Base-by-base conservation (phyloP, 2,329 filamentous ascomycete genomes). In the Huntiella decipiens region DNA sequence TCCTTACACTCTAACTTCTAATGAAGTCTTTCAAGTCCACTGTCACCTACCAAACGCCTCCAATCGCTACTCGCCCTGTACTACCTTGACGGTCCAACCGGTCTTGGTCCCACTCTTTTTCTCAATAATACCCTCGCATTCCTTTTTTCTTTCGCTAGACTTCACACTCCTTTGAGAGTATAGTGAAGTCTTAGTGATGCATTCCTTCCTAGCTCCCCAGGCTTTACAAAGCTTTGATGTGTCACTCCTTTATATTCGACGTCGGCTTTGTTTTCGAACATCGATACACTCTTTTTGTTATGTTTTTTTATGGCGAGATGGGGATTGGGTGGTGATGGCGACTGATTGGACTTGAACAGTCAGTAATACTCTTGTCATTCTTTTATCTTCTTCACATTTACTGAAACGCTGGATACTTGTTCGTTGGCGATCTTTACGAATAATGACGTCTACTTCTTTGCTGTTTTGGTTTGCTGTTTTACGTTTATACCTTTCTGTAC, bases 221-320 rank as follows among this genome's bases (percentile, higher is more conserved):
- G 22, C 22, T 17, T 36, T 39, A n/a, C 22, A 16, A 31, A 44
- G 12, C 17, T 28, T 28, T 28, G 22, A 28, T 28, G 22, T 28
- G 22, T 28, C 22, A 28, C 22, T 39, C 33, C 22, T 43, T 39
- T 15, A 46, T 46, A 13, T 42, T 48, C 38, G 43, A 43, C 10
- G 39, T 47, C 49, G 55, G 53, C 53, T 51, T 58, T 50, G 36
- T 42, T 46, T 28, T 49, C 43, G 47, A 46, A 34, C 39, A 38
- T 46, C 32, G 35, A 37, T 35, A 28, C 12, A 42, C 36, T 32
- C 39, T 28, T 43, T 39, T 43, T 28, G 22, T 13, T 12, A 13
- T 19, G 41, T 45, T 19, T 13, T 36, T 34, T 43, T 19, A 22
- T 36, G 22, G 22, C 22, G 22, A 28, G 22, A 28, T 28, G 6